Conservation (phyloP, 495 filamentous ascomycete genomes). For the Penicillium egyptiacum region DNA sequence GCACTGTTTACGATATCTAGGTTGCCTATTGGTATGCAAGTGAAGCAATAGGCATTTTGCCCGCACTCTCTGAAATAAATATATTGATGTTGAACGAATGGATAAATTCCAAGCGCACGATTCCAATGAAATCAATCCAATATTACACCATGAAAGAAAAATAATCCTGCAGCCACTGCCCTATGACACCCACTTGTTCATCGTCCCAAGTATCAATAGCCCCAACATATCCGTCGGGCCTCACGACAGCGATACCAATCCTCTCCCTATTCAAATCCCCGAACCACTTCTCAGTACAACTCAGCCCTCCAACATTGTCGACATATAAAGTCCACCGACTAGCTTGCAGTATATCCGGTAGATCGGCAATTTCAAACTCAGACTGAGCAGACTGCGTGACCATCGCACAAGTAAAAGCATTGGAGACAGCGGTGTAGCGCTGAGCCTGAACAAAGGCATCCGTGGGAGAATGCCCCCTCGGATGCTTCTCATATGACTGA, state of each 20-base stretch:
- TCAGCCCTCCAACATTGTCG: constrained; percentile 54
- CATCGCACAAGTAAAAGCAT: constrained; percentile 59
- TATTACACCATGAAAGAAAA: constrained; percentile 39
- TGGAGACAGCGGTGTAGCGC: constrained; percentile 60
- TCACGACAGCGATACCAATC: constrained; percentile 58
- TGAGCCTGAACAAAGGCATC: constrained; percentile 61
- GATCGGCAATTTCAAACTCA: constrained; percentile 59
- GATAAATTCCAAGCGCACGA: too few relatives aligned
- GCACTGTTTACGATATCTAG: too few relatives aligned
- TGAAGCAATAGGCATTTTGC: too few relatives aligned
- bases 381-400: constrained; percentile 55
- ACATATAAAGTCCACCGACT: constrained; percentile 71
- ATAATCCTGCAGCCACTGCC: constrained; percentile 59
- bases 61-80: too few relatives aligned
- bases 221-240: constrained; percentile 70
- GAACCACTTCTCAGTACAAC: constrained; percentile 63
- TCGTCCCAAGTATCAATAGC: constrained; percentile 54
- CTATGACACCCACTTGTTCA: constrained; percentile 44
- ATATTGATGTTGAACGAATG: too few relatives aligned
- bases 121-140: not conserved
- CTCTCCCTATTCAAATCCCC: constrained; percentile 52
- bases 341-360: constrained; percentile 55
- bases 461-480: constrained; percentile 45
- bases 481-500: constrained; percentile 53
- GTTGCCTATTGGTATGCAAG: too few relatives aligned